These are phyloP conservation scores for Neoboletus subvelutipes DNA, from an alignment of 768 basidiomycete species.

Conservation along the genomic window DNA sequence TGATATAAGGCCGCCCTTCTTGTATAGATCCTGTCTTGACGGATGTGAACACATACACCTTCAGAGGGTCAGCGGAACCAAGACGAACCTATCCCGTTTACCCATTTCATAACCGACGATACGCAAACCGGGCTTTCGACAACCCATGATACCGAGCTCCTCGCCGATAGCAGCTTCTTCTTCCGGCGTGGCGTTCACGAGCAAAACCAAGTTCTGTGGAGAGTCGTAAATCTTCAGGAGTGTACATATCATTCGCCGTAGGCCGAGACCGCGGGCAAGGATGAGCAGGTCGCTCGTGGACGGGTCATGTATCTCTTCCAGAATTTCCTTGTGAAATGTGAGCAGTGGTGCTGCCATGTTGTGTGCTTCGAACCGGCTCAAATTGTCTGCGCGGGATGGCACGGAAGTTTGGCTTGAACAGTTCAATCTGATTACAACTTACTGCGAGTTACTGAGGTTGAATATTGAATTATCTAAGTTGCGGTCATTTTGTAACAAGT, in stretches of 20 bases:
- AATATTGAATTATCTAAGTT: no score
- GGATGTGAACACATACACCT: constrained; percentile 9
- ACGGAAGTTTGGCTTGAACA: neutral
- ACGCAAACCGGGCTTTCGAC: constrained; percentile 79
- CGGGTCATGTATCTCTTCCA: constrained; percentile 72
- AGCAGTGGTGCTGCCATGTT: constrained; percentile 40
- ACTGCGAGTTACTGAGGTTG: neutral
- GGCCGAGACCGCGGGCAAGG: constrained; percentile 87
- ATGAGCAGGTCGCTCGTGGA: constrained; percentile 70
- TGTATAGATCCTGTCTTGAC: constrained; percentile 78
- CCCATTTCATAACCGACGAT: constrained; percentile 81
- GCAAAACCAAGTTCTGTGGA: constrained; percentile 75
- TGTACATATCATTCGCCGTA: constrained; percentile 79
- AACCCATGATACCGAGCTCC: constrained; percentile 90
- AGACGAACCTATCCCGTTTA: constrained; percentile 69
- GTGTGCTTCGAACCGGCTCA: neutral
- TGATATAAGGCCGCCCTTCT: constrained; percentile 83
- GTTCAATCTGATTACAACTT: constrained; percentile 1
- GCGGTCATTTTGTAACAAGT: neutral
- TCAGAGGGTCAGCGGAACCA: neutral
- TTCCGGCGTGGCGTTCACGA: constrained; percentile 81
- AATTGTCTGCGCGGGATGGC: neutral
- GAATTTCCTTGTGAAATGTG: constrained; percentile 65
- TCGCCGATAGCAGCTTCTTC: constrained; percentile 92
- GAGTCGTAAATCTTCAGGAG: constrained; percentile 92